These are phyloP conservation scores for Cochlearia excelsa DNA, from an alignment of 345 rosid genomes.

Conservation along the genomic window DNA sequence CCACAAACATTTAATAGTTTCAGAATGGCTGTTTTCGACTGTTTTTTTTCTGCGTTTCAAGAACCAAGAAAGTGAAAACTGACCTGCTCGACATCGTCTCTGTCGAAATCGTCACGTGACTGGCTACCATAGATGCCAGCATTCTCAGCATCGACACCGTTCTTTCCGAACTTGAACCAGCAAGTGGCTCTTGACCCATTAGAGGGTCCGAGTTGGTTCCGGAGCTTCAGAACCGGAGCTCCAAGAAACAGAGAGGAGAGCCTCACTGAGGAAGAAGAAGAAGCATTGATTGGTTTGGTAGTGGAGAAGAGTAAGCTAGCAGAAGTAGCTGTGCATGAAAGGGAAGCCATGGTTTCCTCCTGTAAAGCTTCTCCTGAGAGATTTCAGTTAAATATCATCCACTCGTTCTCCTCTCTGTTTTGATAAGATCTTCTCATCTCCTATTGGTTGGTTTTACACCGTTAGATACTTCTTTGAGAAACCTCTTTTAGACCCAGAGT, in stretches of 20 bases:
- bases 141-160: conserved; percentile 90
- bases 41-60: conserved; percentile 2
- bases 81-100: conserved; percentile 99
- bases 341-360: conserved; percentile 44
- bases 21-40: background rate
- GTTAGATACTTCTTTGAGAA: conserved; percentile 39
- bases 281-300: conserved; percentile 36
- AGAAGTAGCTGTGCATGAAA: conserved; percentile 38
- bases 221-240: conserved; percentile 25
- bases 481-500: conserved; percentile 6
- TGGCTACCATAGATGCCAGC: conserved; percentile 98
- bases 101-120: conserved; percentile 78
- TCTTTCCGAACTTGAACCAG: conserved; percentile 89
- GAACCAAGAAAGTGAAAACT: conserved; percentile 16
- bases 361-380: background rate
- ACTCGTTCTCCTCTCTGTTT: conserved; percentile 11
- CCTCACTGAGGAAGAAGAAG: conserved; percentile 34
- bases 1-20: background rate
- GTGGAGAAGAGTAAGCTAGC: conserved; percentile 25
- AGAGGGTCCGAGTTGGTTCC: conserved; percentile 57
- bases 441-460: conserved; percentile 30
- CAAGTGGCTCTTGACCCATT: conserved; percentile 65
- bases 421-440: conserved; percentile 24
- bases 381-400: conserved; percentile 22
- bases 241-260: conserved; percentile 59